Base-by-base conservation (phyloP, 176 grass and related monocot genomes). In the Aegilops tauschii region DNA sequence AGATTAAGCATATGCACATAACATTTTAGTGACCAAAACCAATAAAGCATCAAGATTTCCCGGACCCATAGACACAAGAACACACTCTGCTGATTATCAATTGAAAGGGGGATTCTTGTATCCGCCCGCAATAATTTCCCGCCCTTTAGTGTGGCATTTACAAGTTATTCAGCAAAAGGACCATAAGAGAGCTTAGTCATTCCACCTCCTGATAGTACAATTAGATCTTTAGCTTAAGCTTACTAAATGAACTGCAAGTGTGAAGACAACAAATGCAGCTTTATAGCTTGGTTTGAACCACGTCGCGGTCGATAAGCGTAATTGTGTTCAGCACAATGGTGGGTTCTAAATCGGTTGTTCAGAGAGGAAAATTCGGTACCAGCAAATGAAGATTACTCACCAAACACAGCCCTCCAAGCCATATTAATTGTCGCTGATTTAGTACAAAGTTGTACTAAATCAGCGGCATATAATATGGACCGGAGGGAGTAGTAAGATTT, bases 11-110 rank as follows among this genome's bases (percentile, higher is more conserved):
- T 25, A 83, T 61, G 4, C 82, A 63, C 40, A 17, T 30, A 84
- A 30, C n/a, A 83, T 83, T 83, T 74, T n/a, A 84, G 35, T 28
- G 37, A 21, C 61, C 35, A 73, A 83, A 83, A 44, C 12, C 8
- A 54, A 74, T 71, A 72, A 64, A 36, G 31, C 5, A 52, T 47
- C 68, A 65, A 0, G 31, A 12, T 31, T 73, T 34, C 56, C 29
- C 63, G 8, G 47, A 76, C 54, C 27, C 13, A 5, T 10, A 27
- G 35, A 80, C 13, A 61, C 42, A 30, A 14, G 2, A 76, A 84
- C 27, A 76, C n/a, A 32, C 6, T 39, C 3, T 58, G 16, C 2
- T 28, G 36, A 35, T n/a, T 14, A n/a, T 59, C 6, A 34, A 76
- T 76, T 47, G 23, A 20, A 65, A 65, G 4, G 25, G 4, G 27